phyloP scores from a whole-genome alignment of 2,329 filamentous ascomycete genomes.

The Pseudocercospora macadamiae region DNA sequence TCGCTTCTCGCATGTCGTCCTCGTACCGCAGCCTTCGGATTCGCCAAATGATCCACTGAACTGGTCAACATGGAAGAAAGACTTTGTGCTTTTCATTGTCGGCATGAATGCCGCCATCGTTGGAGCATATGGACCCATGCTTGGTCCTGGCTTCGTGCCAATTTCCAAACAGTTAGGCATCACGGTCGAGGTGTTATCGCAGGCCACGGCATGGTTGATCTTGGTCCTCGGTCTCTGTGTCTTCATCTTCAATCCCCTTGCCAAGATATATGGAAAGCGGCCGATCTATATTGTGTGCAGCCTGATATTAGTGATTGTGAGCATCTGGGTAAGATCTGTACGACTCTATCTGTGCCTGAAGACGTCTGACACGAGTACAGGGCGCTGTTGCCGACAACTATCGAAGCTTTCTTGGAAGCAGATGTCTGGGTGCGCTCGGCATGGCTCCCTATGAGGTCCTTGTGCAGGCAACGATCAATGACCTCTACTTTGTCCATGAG shows the following conservation, averaged over 20 bases:
- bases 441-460: constrained; percentile 58
- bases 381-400: constrained; percentile 50
- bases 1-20: constrained; percentile 33
- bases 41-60: constrained; percentile 56
- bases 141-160: constrained; percentile 53
- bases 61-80: constrained; percentile 52
- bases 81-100: constrained; percentile 50
- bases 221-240: constrained; percentile 52
- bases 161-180: constrained; percentile 50
- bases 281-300: constrained; percentile 54
- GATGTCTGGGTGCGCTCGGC: constrained; percentile 52
- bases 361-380: not conserved
- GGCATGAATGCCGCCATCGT: constrained; percentile 53
- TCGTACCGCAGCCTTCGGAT: constrained; percentile 52
- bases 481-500: constrained; percentile 49
- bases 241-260: constrained; percentile 55
- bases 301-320: constrained; percentile 51
- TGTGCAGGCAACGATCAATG: constrained; percentile 53
- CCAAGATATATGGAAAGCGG: constrained; percentile 55
- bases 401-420: constrained; percentile 50
- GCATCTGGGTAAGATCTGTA: constrained; percentile 44
- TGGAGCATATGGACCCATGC: constrained; percentile 57
- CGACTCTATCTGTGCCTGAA: not conserved
- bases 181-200: constrained; percentile 48
- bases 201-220: constrained; percentile 54